A percentile compares a stretch with the other conserved stretches of the same genome.
Conservation (phyloP, 805 yeast species). For the Candida succiphila region DNA sequence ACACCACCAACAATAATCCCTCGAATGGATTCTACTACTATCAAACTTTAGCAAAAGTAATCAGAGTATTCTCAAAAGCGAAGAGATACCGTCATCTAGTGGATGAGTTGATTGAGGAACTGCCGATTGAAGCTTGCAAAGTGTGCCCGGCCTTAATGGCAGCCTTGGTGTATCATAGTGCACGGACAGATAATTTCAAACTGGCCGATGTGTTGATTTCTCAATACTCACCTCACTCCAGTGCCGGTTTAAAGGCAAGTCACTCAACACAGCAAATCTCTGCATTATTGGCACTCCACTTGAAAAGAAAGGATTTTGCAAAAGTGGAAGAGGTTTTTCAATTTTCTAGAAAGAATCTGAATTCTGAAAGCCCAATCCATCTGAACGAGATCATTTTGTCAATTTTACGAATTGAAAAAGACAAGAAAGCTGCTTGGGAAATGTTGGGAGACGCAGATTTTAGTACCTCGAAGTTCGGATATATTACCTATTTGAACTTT, state of each 20-base stretch:
- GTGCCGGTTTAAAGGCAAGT: constrained; percentile 12
- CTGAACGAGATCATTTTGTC: constrained; percentile 21
- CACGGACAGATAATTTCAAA: constrained; percentile 14
- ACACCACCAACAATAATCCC: constrained; percentile 16
- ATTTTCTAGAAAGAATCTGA: constrained; percentile 15
- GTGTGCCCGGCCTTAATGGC: constrained; percentile 24
- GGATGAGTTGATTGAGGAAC: constrained; percentile 13
- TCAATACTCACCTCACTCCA: constrained; percentile 15
- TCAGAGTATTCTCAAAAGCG: constrained; percentile 19
- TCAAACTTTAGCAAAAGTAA: constrained; percentile 15
- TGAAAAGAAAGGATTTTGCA: constrained; percentile 16
- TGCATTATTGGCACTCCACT: constrained; percentile 18
- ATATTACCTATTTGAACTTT: constrained; percentile 17
- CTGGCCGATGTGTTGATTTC: constrained; percentile 16
- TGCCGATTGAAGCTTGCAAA: constrained; percentile 24
- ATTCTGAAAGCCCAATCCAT: constrained; percentile 16
- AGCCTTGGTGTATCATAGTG: constrained; percentile 19
- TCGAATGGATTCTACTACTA: constrained; percentile 20
- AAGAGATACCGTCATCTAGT: constrained; percentile 18
- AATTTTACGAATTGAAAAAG: constrained; percentile 10
- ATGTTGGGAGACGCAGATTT: constrained; percentile 13
- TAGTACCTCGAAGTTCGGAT: too few relatives aligned
- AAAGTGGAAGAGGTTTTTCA: constrained; percentile 19
- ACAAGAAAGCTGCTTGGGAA: constrained; percentile 16
- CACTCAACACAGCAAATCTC: constrained; percentile 19